Base-by-base conservation (phyloP, 371 early-diverging fungal species). In the Mucor mucedo region DNA sequence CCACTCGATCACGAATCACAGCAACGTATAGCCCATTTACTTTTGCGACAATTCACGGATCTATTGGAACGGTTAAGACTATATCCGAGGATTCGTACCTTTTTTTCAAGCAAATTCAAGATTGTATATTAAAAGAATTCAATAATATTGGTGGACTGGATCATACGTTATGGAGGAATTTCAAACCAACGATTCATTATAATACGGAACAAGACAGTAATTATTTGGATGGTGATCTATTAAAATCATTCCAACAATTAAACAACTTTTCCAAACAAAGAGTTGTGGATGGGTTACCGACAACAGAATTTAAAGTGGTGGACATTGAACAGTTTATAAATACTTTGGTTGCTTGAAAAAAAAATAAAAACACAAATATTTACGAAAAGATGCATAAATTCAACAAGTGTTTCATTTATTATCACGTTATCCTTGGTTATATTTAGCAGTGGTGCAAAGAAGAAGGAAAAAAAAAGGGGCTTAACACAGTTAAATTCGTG, bases 191-290 rank as follows among this genome's bases (percentile, higher is more conserved):
- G 28, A 45, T 54, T 35, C 87, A 81, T 47, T 80, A 85, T 21
- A 70, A 63, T 0, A 56, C 7, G 70, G 73, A 29, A 65, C 84
- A 28, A 73, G 76, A 45, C 83, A 85, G 4, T 89, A 91, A 40
- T 28, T 68, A 48, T 62, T 70, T 97, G 39, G 97, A 98, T 68
- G 98, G 98, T 3, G 97, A 96, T 72, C 63, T 97, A 48, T 80
- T 98, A 11, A 94, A 95, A 71, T 63, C 70, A 56, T 95, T 89
- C 55, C 63, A 93, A 47, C 85, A 89, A 35, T 73, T 94, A 68
- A 53, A 73, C 0, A 59, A 62, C 4, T 76, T 73, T 14, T 77
- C 85, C 32, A 73, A 84, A 70, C 72, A 78, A 52, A 68, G 69
- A n/a, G 78, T 88, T n/a, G 67, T 66, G 32, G 83, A 57, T 30